These are phyloP conservation scores for Strobilomyces dryophilus DNA, from an alignment of 768 basidiomycete species.

Conservation along the genomic window DNA sequence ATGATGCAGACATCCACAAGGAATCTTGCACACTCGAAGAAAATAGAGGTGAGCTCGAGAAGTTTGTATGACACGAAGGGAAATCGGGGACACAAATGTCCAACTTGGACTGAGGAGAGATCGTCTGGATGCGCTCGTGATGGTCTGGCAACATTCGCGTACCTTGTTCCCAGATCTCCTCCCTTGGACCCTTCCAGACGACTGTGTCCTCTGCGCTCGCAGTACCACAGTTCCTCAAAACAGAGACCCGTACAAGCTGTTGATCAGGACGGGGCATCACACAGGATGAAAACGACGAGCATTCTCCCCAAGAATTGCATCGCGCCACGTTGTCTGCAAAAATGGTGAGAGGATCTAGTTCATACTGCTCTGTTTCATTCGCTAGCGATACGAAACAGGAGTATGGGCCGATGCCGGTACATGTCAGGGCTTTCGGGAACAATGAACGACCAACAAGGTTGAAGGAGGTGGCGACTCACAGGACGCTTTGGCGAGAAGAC, in stretches of 20 bases:
- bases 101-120: slow-evolving; percentile 45
- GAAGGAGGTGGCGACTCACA: slow-evolving; percentile 7
- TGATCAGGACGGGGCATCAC: slow-evolving; percentile 46
- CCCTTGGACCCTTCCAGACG: slow-evolving; percentile 69
- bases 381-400: slow-evolving; percentile 45
- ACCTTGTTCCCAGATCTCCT: slow-evolving; percentile 69
- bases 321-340: slow-evolving; percentile 36
- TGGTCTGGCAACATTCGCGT: slow-evolving; percentile 10
- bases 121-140: neutral
- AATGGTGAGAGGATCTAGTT: slow-evolving; percentile 54
- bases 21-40: slow-evolving; percentile 52
- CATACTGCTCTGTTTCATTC: slow-evolving; percentile 35
- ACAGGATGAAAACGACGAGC: slow-evolving; percentile 44
- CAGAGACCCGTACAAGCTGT: slow-evolving; percentile 53
- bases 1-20: neutral
- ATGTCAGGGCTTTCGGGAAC: slow-evolving; percentile 4
- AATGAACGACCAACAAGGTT: neutral
- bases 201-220: slow-evolving; percentile 37
- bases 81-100: slow-evolving; percentile 40
- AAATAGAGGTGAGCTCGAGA: slow-evolving; percentile 21
- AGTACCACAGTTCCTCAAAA: slow-evolving; percentile 20
- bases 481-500: slow-evolving; percentile 22
- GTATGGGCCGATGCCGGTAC: neutral
- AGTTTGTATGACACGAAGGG: slow-evolving; percentile 25
- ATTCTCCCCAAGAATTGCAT: slow-evolving; percentile 38